Evolutionary conservation across 305 asterid genomes (phyloP).

Genomic region (Coffea humblotiana): DNA sequence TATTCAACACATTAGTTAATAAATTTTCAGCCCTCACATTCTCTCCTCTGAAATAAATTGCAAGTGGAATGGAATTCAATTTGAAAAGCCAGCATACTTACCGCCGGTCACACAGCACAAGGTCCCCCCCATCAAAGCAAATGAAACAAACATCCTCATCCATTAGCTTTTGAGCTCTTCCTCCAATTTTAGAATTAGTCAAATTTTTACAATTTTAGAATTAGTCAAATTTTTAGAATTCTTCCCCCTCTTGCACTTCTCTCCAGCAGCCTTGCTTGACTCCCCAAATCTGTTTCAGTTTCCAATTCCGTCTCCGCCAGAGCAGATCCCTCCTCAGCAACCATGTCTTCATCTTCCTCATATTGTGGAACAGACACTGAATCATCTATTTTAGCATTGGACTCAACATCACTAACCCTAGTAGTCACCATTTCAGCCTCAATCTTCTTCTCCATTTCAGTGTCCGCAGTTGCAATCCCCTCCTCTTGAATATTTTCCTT

Average conservation of each 20-base stretch:
- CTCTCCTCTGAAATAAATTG: neutral
- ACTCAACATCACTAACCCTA: constrained; percentile 47
- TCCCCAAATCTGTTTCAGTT: constrained; percentile 74
- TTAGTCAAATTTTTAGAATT: constrained; percentile 43
- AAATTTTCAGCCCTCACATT: neutral
- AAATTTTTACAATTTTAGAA: no score
- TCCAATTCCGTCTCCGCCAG: constrained; percentile 72
- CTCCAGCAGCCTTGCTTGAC: constrained; percentile 55
- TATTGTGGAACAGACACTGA: constrained; percentile 43
- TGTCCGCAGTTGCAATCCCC: constrained; percentile 35
- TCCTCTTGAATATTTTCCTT: constrained; percentile 37
- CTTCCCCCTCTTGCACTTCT: constrained; percentile 76
- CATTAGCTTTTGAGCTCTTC: constrained; percentile 51
- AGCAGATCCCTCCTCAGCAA: constrained; percentile 61
- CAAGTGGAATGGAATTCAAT: neutral
- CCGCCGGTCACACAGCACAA: constrained; percentile 93
- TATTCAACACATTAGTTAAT: neutral
- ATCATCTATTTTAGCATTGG: constrained; percentile 48
- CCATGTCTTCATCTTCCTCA: constrained; percentile 61
- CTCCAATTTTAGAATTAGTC: constrained; percentile 44
- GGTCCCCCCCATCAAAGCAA: constrained; percentile 98
- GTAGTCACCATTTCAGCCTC: constrained; percentile 39
- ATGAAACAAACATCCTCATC: constrained; percentile 97
- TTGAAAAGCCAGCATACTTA: constrained; percentile 34
- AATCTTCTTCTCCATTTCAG: constrained; percentile 23